Percentiles rank a stretch among this genome's conserved stretches.
phyloP scores from a whole-genome alignment of 345 rosid species.

The Bruguiera gymnorhiza region DNA sequence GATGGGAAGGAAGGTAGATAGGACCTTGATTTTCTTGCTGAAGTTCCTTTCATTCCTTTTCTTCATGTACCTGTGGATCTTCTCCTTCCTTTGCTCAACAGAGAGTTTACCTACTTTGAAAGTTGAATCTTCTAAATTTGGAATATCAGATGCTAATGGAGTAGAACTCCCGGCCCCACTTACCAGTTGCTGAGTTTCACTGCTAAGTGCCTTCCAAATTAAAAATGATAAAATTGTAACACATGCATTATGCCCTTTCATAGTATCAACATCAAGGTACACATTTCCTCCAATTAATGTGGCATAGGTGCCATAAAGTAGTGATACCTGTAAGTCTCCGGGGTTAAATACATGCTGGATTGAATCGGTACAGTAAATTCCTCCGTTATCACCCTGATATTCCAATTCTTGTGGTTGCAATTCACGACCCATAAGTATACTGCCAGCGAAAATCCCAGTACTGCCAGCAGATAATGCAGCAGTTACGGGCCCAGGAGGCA shows the following conservation, averaged over 20 bases:
- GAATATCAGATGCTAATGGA: slow-evolving; percentile 54
- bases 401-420: slow-evolving; percentile 52
- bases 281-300: too few relatives aligned
- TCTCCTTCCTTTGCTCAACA: slow-evolving; percentile 85
- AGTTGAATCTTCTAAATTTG: slow-evolving; percentile 69
- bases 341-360: slow-evolving; percentile 46
- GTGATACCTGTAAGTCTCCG: slow-evolving; percentile 62
- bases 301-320: background rate
- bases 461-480: slow-evolving; percentile 45
- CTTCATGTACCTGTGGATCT: slow-evolving; percentile 88
- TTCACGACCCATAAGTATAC: slow-evolving; percentile 42
- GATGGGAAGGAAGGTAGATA: background rate
- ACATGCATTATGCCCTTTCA: background rate
- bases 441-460: slow-evolving; percentile 36
- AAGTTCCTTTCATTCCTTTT: slow-evolving; percentile 92
- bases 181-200: slow-evolving; percentile 48
- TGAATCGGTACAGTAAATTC: slow-evolving; percentile 52
- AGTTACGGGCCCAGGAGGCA: slow-evolving; percentile 38
- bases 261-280: background rate
- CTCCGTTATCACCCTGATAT: slow-evolving; percentile 61
- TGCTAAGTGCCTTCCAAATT: slow-evolving; percentile 40
- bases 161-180: slow-evolving; percentile 34
- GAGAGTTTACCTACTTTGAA: slow-evolving; percentile 71
- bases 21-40: slow-evolving; percentile 95
- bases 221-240: background rate